phyloP scores from a whole-genome alignment of 192 early-diverging fungal species.

The Coemansia sp. region DNA sequence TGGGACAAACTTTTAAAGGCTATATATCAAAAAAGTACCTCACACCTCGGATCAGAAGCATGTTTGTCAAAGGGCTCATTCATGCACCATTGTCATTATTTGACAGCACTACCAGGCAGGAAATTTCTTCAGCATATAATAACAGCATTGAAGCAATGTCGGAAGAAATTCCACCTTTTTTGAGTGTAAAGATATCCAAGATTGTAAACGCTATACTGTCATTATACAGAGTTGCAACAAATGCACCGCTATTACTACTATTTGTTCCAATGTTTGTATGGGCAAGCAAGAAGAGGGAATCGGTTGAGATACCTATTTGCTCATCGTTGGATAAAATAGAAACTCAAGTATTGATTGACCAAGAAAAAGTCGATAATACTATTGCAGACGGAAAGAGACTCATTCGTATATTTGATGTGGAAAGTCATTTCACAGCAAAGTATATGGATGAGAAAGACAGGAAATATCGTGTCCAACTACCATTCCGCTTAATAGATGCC shows the following conservation, averaged over 20 bases:
- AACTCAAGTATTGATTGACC: not conserved
- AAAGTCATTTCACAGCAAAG: conserved; percentile 57
- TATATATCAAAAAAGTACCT: not conserved
- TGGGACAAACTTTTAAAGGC: not conserved
- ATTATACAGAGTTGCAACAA: conserved; percentile 18
- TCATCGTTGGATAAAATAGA: not conserved
- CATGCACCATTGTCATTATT: conserved; percentile 7
- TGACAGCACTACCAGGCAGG: conserved; percentile 11
- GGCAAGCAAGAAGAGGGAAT: not conserved
- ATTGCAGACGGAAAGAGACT: conserved; percentile 64
- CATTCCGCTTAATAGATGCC: not conserved
- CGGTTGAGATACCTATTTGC: not conserved
- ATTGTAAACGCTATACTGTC: not conserved
- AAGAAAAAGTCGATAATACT: conserved; percentile 2
- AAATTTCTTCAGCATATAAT: conserved; percentile 4
- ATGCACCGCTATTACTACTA: conserved; percentile 20
- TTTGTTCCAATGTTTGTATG: conserved; percentile 20
- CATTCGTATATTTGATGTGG: conserved; percentile 67
- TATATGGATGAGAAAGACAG: conserved; percentile 64
- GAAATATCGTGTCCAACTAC: conserved; percentile 57
- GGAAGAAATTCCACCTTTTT: not conserved
- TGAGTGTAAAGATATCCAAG: not conserved
- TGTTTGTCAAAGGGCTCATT: conserved; percentile 5
- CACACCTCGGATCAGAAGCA: not conserved
- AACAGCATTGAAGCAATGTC: not conserved